phyloP scores from a whole-genome alignment of 176 grass and related monocot genomes.

The Tillandsia fasciculata region DNA sequence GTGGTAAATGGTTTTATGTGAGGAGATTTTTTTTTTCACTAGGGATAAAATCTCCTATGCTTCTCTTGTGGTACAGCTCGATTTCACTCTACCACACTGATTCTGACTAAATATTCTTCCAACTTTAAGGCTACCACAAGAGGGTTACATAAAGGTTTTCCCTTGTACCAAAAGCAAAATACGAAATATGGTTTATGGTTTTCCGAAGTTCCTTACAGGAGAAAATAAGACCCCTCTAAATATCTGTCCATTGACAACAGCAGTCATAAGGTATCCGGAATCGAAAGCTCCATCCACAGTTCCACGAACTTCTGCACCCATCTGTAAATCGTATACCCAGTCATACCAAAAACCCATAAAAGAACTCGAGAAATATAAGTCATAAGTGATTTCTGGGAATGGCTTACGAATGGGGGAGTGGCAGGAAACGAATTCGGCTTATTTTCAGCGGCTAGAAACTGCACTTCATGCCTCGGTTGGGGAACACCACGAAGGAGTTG shows the following conservation, averaged over 20 bases:
- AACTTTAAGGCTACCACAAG: too few relatives aligned
- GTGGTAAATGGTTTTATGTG: not conserved
- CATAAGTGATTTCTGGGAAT: not conserved
- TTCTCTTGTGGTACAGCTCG: too few relatives aligned
- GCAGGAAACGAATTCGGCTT: slow-evolving; percentile 34
- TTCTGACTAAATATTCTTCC: too few relatives aligned
- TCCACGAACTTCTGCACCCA: slow-evolving; percentile 75
- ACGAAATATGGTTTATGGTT: not conserved
- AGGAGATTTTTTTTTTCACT: too few relatives aligned
- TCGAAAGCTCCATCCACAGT: slow-evolving; percentile 83
- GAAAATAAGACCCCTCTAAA: slow-evolving; percentile 83
- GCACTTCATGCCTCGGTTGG: slow-evolving; percentile 45
- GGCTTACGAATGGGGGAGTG: slow-evolving; percentile 39
- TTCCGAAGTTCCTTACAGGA: slow-evolving; percentile 47
- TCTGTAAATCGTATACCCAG: slow-evolving; percentile 29
- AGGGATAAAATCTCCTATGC: too few relatives aligned
- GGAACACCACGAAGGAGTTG: slow-evolving; percentile 40
- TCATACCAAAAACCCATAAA: not conserved
- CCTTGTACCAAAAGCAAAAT: not conserved
- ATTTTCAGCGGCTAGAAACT: slow-evolving; percentile 44
- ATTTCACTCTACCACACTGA: too few relatives aligned
- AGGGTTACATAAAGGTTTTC: too few relatives aligned
- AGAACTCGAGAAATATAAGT: not conserved
- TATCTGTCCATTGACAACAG: slow-evolving; percentile 76
- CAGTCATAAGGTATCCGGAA: slow-evolving; percentile 86